phyloP scores from a whole-genome alignment of 768 basidiomycete genomes.

The Calocera cornea region DNA sequence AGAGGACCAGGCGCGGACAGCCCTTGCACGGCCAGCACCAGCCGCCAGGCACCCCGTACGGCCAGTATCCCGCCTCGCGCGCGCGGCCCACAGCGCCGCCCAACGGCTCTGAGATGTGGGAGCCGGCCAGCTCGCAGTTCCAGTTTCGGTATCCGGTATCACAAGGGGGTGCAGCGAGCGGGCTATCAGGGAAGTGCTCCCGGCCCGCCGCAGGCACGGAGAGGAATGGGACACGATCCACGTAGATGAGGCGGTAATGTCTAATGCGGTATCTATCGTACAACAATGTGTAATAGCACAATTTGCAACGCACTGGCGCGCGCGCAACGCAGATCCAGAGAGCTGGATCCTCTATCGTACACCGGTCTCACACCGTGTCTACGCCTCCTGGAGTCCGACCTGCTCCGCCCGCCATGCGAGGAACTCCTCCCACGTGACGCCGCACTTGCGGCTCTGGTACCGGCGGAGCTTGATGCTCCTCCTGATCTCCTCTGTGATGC shows the following conservation, averaged over 20 bases:
- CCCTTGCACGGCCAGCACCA: not conserved
- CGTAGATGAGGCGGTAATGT: not conserved
- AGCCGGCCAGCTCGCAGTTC: no score
- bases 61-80: no score
- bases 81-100: no score
- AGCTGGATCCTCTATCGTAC: not conserved
- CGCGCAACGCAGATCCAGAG: not conserved
- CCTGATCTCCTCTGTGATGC: slow-evolving; percentile 68
- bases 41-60: not conserved
- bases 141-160: no score
- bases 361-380: not conserved
- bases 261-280: slow-evolving; percentile 3
- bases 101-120: no score
- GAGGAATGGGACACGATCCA: not conserved
- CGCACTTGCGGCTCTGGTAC: slow-evolving; percentile 64
- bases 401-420: slow-evolving; percentile 48
- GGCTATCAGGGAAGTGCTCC: no score
- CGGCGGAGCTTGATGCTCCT: slow-evolving; percentile 61
- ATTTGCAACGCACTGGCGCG: not conserved
- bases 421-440: slow-evolving; percentile 64
- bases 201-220: not conserved
- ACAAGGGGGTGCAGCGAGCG: no score
- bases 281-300: slow-evolving; percentile 1
- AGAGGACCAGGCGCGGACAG: not conserved
- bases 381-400: not conserved